These are phyloP conservation scores for Primulina eburnea DNA, from an alignment of 257 asterid genomes.

Conservation along the genomic window DNA sequence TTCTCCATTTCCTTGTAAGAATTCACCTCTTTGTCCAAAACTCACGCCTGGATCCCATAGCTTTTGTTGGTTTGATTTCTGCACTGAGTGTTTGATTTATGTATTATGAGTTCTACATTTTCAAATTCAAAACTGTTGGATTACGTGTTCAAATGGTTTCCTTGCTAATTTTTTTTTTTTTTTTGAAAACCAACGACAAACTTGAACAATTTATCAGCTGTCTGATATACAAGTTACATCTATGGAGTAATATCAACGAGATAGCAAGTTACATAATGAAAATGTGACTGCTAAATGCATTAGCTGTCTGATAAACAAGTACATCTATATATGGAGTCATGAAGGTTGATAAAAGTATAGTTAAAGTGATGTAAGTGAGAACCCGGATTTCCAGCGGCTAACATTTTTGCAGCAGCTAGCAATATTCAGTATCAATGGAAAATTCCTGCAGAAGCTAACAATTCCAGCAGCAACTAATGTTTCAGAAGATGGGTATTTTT, in stretches of 20 bases:
- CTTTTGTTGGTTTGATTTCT: not conserved
- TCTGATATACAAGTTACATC: too few species aligned
- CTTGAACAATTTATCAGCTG: too few species aligned
- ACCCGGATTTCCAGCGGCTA: too few species aligned
- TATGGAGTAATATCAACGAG: not conserved
- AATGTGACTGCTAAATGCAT: not conserved
- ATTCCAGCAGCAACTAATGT: too few species aligned
- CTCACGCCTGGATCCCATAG: not conserved
- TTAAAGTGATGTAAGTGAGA: too few species aligned
- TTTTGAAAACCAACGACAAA: too few species aligned
- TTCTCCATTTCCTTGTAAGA: not conserved
- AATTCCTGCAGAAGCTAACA: too few species aligned
- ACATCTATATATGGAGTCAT: not conserved
- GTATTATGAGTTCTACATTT: not conserved
- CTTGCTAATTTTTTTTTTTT: too few species aligned
- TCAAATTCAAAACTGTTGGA: not conserved
- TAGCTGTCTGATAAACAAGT: not conserved
- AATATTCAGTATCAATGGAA: too few species aligned
- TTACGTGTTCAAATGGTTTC: not conserved
- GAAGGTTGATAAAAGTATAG: not conserved
- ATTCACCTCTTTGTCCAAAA: too few species aligned
- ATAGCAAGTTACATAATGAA: not conserved
- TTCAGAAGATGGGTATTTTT: too few species aligned
- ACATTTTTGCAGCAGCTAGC: too few species aligned
- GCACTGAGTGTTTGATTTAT: not conserved